Evolutionary conservation across 208 protist genomes (phyloP), one percentile per base, ranked within the genome.

Genomic region (Leishmania tropica): DNA sequence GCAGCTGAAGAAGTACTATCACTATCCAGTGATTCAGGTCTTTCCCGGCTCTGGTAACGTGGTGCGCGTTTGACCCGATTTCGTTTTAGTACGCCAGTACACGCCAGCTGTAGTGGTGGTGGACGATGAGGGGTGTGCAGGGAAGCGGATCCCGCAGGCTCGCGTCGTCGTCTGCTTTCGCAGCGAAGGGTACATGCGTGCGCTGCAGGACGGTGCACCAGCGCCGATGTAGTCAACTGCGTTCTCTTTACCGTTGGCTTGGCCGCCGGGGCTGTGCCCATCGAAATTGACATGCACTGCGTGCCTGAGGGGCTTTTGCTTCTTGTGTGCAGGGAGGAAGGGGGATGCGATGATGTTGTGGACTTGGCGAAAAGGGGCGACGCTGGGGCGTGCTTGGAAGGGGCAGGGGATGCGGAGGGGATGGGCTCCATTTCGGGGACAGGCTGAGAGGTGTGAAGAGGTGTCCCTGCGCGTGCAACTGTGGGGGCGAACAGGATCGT

Each of bases 11-110:
- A 96, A 94, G 82, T 98, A 98, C 78, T 96, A 96, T 60, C 93
- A 97, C 83, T 96, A 90, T 70, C 95, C 95, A 17, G 88, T 98
- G n/a, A 89, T 98, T 13, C 92, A 97, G 58, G 92, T 98, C 28
- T 83, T 87, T 11, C 86, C 89, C 3, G 93, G 93, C 1, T 81
- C 85, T 19, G 95, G 95, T 19, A 83, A 56, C 58, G 78, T 90
- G 54, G 56, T 78, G 35, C 81, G 81, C 2, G 81, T 64, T 2
- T 85, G 62, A 80, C 3, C 53, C 40, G 10, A 24, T 71, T 21
- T 11, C n/a, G 62, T 28, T n/a, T 6, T 7, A 19, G 47, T 8
- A 21, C 24, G 5, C 15, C 17, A 51, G 19, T 2, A 54, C 42
- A 42, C 11, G 47, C 3, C 35, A 31, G 65, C 37, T 21, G 48